A percentile compares a stretch with the other conserved stretches of the same genome.
These are phyloP conservation scores for Thalassiosira hispida DNA, from an alignment of 352 stramenopile genomes.

Conservation along the genomic window DNA sequence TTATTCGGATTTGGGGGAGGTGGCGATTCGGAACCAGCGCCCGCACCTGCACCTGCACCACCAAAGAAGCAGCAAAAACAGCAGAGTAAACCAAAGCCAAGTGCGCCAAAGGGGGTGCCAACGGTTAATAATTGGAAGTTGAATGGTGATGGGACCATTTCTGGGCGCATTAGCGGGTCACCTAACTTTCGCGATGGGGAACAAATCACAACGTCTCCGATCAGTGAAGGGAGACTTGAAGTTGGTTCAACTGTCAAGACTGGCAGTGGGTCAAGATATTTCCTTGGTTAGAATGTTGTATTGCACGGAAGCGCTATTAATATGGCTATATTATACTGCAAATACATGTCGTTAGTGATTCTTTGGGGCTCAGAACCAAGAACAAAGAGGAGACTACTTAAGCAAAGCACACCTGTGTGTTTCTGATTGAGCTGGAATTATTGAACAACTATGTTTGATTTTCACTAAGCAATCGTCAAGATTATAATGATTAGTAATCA, in stretches of 20 bases:
- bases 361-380: too few relatives aligned
- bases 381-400: too few relatives aligned
- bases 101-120: conserved; percentile 67
- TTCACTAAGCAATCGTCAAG: conserved; percentile 1
- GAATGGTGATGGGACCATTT: conserved; percentile 72
- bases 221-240: conserved; percentile 65
- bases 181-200: conserved; percentile 75
- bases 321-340: too few relatives aligned
- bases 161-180: conserved; percentile 70
- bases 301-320: too few relatives aligned
- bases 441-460: conserved; percentile 9
- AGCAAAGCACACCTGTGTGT: too few relatives aligned
- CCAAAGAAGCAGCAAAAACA: conserved; percentile 16
- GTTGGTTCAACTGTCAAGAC: conserved; percentile 72
- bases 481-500: neutral
- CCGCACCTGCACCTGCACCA: conserved; percentile 18
- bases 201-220: conserved; percentile 72
- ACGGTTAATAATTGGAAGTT: conserved; percentile 67
- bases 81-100: conserved; percentile 13
- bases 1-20: conserved; percentile 36
- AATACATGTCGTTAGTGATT: too few relatives aligned
- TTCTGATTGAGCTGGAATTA: too few relatives aligned
- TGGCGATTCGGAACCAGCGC: conserved; percentile 11
- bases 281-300: conserved; percentile 68
- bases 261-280: conserved; percentile 71